Conservation (phyloP, 768 basidiomycete species). For the Fibroporia radiculosa region DNA sequence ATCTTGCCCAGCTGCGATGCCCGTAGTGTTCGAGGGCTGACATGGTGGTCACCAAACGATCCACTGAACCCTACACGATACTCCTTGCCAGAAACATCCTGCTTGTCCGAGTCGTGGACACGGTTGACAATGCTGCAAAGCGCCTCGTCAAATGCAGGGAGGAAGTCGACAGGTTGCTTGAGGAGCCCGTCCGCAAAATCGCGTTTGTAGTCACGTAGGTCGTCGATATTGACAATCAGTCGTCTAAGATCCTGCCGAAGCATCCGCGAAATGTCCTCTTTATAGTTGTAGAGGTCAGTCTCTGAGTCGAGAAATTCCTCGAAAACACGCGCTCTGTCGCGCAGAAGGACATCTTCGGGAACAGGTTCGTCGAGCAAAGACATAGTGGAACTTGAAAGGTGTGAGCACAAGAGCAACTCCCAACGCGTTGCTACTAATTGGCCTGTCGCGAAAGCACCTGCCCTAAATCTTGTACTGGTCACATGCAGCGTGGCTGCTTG, state of each 20-base stretch:
- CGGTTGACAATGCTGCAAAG: constrained; percentile 65
- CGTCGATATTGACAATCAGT: constrained; percentile 91
- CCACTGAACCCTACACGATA: constrained; percentile 91
- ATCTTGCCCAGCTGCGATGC: constrained; percentile 89
- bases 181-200: constrained; percentile 65
- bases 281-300: constrained; percentile 68
- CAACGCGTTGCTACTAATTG: too few relatives aligned
- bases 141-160: constrained; percentile 87
- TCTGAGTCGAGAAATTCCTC: constrained; percentile 77
- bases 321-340: constrained; percentile 71
- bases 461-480: too few relatives aligned
- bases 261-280: constrained; percentile 77
- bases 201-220: constrained; percentile 86
- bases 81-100: constrained; percentile 70
- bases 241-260: constrained; percentile 77
- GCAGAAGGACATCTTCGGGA: constrained; percentile 62
- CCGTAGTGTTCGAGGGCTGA: constrained; percentile 87
- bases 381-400: constrained; percentile 18
- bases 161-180: constrained; percentile 78
- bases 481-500: too few relatives aligned
- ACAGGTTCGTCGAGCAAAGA: constrained; percentile 45
- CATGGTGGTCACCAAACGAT: constrained; percentile 96
- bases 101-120: constrained; percentile 71
- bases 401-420: too few relatives aligned
- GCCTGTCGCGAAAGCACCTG: too few relatives aligned